These are phyloP conservation scores for Plasmodium knowlesi DNA, from an alignment of 169 alveolate species.

Conservation along the genomic window DNA sequence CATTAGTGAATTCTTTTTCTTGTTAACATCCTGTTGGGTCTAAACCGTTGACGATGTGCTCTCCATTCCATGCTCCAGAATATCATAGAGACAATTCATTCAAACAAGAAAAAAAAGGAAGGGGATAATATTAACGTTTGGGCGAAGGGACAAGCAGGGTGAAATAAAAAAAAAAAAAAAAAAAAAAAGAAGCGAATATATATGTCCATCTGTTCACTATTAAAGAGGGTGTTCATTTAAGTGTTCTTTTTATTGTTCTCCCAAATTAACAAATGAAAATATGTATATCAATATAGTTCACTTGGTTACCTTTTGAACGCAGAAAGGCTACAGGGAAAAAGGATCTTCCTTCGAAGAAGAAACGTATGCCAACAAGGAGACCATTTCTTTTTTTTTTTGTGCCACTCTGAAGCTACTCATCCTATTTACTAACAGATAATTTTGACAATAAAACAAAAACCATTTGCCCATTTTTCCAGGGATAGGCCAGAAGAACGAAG, in stretches of 20 bases:
- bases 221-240: background rate
- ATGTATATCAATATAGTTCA: background rate
- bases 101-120: conserved; percentile 21
- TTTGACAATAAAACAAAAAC: background rate
- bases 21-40: background rate
- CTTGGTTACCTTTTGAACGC: background rate
- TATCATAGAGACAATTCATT: conserved; percentile 40
- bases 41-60: background rate
- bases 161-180: background rate
- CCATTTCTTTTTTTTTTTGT: background rate
- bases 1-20: background rate
- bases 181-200: background rate
- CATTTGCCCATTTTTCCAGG: background rate
- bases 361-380: background rate
- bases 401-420: background rate
- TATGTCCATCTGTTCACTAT: background rate
- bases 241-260: background rate
- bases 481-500: conserved; percentile 27
- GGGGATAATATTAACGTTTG: background rate
- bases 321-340: conserved; percentile 11
- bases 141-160: conserved; percentile 1
- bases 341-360: background rate
- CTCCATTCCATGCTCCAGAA: background rate
- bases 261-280: background rate
- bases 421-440: too few species aligned